A percentile compares a stretch with the other conserved stretches of the same genome.
These are phyloP conservation scores for Pisolithus microcarpus DNA, from an alignment of 768 basidiomycete genomes.

Conservation along the genomic window DNA sequence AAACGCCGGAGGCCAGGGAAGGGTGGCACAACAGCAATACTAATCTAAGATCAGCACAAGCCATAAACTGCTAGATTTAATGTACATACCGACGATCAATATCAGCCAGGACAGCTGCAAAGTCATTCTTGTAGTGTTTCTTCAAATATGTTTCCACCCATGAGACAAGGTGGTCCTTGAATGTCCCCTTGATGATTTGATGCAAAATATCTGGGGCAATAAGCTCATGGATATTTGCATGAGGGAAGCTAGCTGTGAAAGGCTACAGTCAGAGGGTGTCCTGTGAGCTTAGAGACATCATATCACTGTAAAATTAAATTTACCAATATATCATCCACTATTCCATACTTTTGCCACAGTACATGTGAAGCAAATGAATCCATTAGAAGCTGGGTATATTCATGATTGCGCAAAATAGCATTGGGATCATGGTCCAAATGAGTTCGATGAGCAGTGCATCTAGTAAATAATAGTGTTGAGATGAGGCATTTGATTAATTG, in stretches of 20 bases:
- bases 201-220: constrained; percentile 16
- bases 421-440: constrained; percentile 20
- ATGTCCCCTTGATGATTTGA: constrained; percentile 36
- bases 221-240: constrained; percentile 5
- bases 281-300: not conserved
- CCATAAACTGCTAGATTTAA: not conserved
- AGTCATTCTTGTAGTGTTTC: not conserved
- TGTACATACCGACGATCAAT: constrained; percentile 2
- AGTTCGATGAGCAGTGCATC: constrained; percentile 17
- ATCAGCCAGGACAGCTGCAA: not conserved
- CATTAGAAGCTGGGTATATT: constrained; percentile 16
- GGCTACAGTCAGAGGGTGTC: not conserved
- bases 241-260: not conserved
- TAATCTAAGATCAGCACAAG: constrained; percentile 1
- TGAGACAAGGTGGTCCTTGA: constrained; percentile 35
- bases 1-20: constrained; percentile 27
- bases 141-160: constrained; percentile 21
- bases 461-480: constrained; percentile 6
- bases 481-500: constrained; percentile 2
- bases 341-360: constrained; percentile 30
- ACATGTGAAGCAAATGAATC: constrained; percentile 19
- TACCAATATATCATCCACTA: constrained; percentile 28
- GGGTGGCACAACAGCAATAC: constrained; percentile 21
- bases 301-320: constrained; percentile 4
- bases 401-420: constrained; percentile 15